Conservation (phyloP, 805 yeast genomes). For the Monosporozyma aerobia region DNA sequence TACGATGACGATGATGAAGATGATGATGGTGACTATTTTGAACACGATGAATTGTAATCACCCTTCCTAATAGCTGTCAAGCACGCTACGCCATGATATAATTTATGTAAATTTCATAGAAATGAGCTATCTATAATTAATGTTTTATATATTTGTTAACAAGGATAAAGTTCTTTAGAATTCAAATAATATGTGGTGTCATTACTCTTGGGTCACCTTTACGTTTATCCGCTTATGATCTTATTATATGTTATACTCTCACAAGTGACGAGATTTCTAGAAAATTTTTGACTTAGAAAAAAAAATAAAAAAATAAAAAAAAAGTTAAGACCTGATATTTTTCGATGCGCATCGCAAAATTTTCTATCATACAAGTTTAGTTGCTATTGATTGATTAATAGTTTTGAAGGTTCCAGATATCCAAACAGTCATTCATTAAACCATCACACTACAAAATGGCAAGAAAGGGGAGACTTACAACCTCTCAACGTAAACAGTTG, state of each 20-base stretch:
- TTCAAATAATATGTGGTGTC: neutral
- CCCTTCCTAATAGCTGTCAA: neutral
- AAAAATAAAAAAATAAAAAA: neutral
- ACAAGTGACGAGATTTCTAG: neutral
- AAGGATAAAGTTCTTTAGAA: neutral
- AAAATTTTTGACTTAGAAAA: neutral
- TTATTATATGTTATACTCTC: neutral
- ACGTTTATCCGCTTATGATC: neutral
- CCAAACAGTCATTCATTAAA: neutral
- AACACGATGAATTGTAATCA: constrained; percentile 57
- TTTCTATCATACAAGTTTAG: neutral
- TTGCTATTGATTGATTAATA: neutral
- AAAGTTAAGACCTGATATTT: neutral
- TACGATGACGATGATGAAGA: constrained; percentile 46
- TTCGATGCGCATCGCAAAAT: constrained; percentile 3
- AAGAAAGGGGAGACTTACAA: constrained; percentile 27
- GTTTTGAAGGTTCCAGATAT: neutral
- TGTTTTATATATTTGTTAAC: neutral
- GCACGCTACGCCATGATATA: neutral
- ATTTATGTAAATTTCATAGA: neutral
- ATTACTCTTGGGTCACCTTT: neutral
- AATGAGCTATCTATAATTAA: neutral
- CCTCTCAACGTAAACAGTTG: constrained; percentile 31
- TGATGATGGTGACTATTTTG: constrained; percentile 46
- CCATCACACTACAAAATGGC: constrained; percentile 27